Conservation (phyloP, 306 rosid species). For the Dalbergia cochinchinensis region DNA sequence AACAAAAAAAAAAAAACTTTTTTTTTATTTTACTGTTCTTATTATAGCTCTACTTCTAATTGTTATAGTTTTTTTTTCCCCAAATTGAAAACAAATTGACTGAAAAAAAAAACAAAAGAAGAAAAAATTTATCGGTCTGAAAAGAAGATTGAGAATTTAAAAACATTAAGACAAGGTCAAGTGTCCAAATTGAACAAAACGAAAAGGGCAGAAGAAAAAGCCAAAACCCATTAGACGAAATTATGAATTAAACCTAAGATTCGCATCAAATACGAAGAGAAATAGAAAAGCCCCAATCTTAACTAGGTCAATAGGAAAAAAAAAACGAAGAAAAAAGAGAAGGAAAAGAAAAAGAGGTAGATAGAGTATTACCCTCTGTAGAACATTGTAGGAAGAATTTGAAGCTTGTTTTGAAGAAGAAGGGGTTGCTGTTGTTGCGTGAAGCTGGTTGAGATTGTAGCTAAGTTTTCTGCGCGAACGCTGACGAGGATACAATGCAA, state of each 20-base stretch:
- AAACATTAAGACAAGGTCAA: background rate
- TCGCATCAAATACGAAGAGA: background rate
- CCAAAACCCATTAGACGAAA: constrained; percentile 2
- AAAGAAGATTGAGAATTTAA: background rate
- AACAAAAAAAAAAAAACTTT: background rate
- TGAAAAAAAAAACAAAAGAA: background rate
- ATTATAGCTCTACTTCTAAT: background rate
- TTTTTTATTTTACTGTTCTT: background rate
- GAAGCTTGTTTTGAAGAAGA: background rate
- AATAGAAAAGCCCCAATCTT: constrained; percentile 29
- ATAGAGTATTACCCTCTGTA: constrained; percentile 62
- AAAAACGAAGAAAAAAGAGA: background rate
- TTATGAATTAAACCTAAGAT: constrained; percentile 28
- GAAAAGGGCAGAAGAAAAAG: background rate
- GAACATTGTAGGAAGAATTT: constrained; percentile 49
- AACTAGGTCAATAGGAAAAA: background rate
- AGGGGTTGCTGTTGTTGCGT: background rate
- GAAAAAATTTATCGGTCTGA: background rate
- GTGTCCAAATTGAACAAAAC: background rate
- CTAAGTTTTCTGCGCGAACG: background rate
- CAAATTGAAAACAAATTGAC: background rate
- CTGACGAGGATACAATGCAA: too few relatives aligned
- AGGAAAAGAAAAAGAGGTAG: background rate
- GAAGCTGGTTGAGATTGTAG: background rate
- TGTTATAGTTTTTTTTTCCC: too few relatives aligned